A percentile compares a stretch with the other conserved stretches of the same genome.
These are phyloP conservation scores for Nannochloropsis oceanica DNA, from an alignment of 108 stramenopile genomes.

Conservation along the genomic window DNA sequence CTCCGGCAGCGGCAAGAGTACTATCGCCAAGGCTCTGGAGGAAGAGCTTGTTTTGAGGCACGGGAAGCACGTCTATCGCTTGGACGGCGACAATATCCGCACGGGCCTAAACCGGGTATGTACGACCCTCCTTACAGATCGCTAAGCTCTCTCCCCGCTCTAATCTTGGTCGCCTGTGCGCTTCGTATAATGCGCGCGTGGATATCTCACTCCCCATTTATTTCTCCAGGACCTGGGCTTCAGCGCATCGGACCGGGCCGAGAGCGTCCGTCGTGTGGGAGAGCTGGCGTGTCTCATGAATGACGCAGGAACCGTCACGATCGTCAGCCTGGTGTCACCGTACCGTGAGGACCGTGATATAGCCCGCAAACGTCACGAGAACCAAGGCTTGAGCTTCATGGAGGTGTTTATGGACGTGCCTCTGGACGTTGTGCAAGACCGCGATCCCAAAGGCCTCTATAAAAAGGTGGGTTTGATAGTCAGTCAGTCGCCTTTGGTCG, in stretches of 20 bases:
- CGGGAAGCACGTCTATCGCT: conserved; percentile 88
- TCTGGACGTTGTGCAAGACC: conserved; percentile 61
- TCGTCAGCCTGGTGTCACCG: conserved; percentile 85
- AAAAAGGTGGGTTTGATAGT: not conserved
- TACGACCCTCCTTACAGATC: not conserved
- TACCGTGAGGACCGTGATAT: conserved; percentile 79
- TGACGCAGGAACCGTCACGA: conserved; percentile 84
- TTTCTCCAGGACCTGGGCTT: conserved; percentile 54
- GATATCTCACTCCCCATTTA: not conserved
- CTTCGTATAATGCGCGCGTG: not conserved
- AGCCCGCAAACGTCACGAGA: conserved; percentile 82
- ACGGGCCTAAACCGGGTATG: conserved; percentile 59
- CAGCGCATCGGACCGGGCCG: conserved; percentile 79
- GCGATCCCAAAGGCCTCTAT: conserved; percentile 67
- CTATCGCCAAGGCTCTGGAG: conserved; percentile 91
- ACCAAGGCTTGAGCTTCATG: conserved; percentile 89
- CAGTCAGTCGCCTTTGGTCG: no score
- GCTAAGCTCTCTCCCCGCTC: not conserved
- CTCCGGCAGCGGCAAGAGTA: conserved; percentile 82
- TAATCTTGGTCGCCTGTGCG: not conserved
- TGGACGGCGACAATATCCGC: conserved; percentile 84
- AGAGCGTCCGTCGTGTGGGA: conserved; percentile 82
- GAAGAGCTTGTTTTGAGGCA: conserved; percentile 74
- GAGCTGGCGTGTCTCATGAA: conserved; percentile 87
- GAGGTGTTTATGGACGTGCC: conserved; percentile 97